Evolutionary conservation across 352 stramenopile species (phyloP), one percentile per base, ranked within the genome.

Genomic region (Pythium brachiatum): DNA sequence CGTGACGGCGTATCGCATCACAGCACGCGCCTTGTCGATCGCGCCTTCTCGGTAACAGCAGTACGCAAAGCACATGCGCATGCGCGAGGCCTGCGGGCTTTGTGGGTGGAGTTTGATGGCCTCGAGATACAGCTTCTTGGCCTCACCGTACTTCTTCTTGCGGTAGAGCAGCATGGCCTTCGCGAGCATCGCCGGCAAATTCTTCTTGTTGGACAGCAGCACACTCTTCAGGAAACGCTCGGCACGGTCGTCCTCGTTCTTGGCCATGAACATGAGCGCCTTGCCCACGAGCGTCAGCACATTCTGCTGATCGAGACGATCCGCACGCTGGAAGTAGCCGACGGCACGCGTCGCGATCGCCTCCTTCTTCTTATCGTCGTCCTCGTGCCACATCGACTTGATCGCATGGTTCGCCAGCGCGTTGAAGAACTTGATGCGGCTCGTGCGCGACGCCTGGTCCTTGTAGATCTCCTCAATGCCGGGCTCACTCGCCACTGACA

Each of bases 61-160:
- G 68, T 98, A 95, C 7, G 95, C 96, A 74, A 98, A 98, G 66
- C 92, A 97, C 69, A 99, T 97, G 57, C 96, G 87, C 72, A 97
- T 96, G 12, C 88, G 80, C 9, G 94, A 89, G 25, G 86, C 87
- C 61, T 95, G 85, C n/a, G 91, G 89, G 44, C 88, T 97, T 46
- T 83, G 73, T 18, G 96, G 95, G 64, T 98, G 96, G 41, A 97
- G 65, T 62, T 90, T 92, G 60, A 99, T 98, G 0, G 96, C 96
- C 36, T 97, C 87, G 20, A 94, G 78, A 68, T 98, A 99, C 25
- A 96, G 74, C 56, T 97, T 92, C 71, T 96, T 96, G 32, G 94
- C 90, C n/a, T 89, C 88, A 7, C 79, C 74, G 54, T 88, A 95
- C 68, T 96, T 93, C 52, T 94, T 96, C 54, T 88, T 88, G 53